These are phyloP conservation scores for Dactylellina parvicollis DNA, from an alignment of 2,329 filamentous ascomycete genomes.

Conservation along the genomic window DNA sequence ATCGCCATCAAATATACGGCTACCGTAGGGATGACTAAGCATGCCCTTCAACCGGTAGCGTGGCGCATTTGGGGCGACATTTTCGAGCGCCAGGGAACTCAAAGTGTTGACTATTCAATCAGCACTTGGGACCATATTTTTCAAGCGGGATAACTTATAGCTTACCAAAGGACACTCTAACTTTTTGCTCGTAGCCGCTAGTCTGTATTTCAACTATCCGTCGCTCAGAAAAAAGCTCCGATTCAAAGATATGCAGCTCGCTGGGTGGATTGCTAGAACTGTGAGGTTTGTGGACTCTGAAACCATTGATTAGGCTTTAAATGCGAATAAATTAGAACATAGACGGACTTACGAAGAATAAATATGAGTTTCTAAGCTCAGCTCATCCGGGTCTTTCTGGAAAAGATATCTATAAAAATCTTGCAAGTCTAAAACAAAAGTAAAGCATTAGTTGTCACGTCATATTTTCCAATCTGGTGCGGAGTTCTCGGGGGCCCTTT, in stretches of 20 bases:
- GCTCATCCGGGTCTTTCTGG: slow-evolving; percentile 33
- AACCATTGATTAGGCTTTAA: neutral
- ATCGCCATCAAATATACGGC: slow-evolving; percentile 22
- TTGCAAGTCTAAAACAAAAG: slow-evolving; percentile 1
- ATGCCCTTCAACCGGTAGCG: slow-evolving; percentile 18
- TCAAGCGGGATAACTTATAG: neutral
- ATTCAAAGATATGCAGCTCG: slow-evolving; percentile 28
- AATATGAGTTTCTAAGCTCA: slow-evolving; percentile 17
- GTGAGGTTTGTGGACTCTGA: neutral
- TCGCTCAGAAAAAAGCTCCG: slow-evolving; percentile 21
- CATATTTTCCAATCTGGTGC: no score
- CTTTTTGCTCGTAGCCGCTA: slow-evolving; percentile 6
- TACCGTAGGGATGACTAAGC: slow-evolving; percentile 34
- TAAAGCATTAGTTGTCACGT: neutral
- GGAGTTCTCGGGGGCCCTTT: no score
- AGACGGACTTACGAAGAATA: slow-evolving; percentile 6
- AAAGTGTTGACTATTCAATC: slow-evolving; percentile 19
- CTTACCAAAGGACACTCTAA: slow-evolving; percentile 23
- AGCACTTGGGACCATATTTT: no score
- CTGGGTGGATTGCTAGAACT: neutral
- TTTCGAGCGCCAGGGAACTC: slow-evolving; percentile 16
- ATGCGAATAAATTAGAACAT: neutral
- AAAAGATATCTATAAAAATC: slow-evolving; percentile 32
- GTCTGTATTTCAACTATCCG: slow-evolving; percentile 22
- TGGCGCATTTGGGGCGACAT: neutral